Evolutionary conservation across 306 rosid genomes (phyloP).

Genomic region (Dryas octopetala): DNA sequence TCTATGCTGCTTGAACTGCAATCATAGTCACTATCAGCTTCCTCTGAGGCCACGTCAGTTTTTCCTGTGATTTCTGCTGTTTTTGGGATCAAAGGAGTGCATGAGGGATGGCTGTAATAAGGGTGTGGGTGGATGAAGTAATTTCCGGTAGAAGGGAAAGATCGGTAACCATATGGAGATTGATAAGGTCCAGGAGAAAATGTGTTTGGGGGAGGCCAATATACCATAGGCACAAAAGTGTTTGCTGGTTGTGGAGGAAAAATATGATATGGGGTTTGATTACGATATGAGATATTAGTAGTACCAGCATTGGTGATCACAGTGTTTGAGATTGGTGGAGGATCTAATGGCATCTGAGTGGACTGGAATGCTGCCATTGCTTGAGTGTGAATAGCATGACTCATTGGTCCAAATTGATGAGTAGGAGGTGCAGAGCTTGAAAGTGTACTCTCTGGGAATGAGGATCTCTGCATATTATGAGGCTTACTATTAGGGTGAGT

Average conservation of each 20-base stretch:
- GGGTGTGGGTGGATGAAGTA: conserved; percentile 57
- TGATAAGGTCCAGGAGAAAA: conserved; percentile 51
- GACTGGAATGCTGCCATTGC: conserved; percentile 52
- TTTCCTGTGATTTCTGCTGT: conserved; percentile 37
- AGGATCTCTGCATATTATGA: conserved; percentile 23
- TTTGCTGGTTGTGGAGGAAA: conserved; percentile 50
- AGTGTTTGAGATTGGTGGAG: conserved; percentile 32
- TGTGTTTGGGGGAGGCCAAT: conserved; percentile 77
- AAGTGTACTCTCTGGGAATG: conserved; percentile 28
- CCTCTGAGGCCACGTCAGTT: conserved; percentile 36
- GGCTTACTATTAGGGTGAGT: conserved; percentile 32
- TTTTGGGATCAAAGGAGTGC: conserved; percentile 35
- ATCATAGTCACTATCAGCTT: conserved; percentile 45
- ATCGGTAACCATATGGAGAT: conserved; percentile 49
- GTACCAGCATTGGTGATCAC: conserved; percentile 31
- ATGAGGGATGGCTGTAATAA: conserved; percentile 36
- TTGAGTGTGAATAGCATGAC: conserved; percentile 45
- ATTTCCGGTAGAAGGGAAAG: conserved; percentile 55
- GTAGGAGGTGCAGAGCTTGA: conserved; percentile 33
- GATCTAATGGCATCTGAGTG: conserved; percentile 37
- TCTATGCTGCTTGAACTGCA: conserved; percentile 48
- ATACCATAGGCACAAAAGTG: conserved; percentile 63
- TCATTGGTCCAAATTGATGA: conserved; percentile 51
- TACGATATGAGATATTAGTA: conserved; percentile 27
- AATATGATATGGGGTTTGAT: conserved; percentile 39